These are phyloP conservation scores for Phyllostachys edulis DNA, from an alignment of 176 grass and related monocot species.

Conservation along the genomic window DNA sequence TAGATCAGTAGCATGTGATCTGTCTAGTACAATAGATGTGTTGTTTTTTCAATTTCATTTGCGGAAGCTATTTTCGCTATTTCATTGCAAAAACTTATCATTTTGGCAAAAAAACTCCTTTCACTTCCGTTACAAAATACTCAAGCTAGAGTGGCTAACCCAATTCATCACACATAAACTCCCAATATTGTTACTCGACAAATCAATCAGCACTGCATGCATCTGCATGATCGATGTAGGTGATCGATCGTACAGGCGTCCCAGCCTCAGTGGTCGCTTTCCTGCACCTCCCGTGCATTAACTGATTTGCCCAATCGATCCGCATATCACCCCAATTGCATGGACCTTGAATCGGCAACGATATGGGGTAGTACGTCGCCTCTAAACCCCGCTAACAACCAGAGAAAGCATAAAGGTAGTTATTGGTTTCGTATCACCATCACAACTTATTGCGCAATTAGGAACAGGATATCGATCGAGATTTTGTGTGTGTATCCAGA, in stretches of 20 bases:
- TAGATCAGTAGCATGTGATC: no score
- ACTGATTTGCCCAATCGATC: neutral
- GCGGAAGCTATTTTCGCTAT: no score
- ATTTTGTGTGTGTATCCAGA: neutral
- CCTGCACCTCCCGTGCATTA: neutral
- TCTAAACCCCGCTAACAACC: neutral
- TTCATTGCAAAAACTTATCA: no score
- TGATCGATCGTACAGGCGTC: neutral
- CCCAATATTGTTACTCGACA: neutral
- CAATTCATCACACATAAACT: no score
- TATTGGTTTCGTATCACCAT: constrained; percentile 13
- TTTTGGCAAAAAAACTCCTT: no score
- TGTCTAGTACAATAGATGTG: no score
- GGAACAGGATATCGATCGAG: neutral
- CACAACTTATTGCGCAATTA: neutral
- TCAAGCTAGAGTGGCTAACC: no score
- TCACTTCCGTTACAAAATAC: neutral
- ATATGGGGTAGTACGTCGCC: neutral
- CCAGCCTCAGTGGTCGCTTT: neutral
- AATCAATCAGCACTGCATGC: neutral
- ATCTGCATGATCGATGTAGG: neutral
- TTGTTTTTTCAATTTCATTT: no score
- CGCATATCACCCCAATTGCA: neutral
- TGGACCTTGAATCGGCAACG: neutral
- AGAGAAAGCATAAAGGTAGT: neutral